Conservation (phyloP, 257 asterid species). For the Coffea canephora region DNA sequence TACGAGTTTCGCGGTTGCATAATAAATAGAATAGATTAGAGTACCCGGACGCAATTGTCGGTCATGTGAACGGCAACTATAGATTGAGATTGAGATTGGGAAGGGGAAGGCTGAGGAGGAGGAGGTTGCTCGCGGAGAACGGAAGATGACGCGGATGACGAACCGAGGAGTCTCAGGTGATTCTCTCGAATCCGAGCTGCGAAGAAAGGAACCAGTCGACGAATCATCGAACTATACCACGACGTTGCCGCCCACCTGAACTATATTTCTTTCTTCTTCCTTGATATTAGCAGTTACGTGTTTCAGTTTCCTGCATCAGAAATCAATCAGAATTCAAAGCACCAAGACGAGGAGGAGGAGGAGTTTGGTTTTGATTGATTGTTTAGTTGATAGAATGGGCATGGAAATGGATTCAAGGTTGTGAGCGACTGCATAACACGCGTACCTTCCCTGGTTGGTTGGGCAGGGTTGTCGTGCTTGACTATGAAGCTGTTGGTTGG, state of each 20-base stretch:
- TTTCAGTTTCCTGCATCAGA: neutral
- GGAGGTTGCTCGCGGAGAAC: conserved; percentile 41
- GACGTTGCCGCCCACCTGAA: conserved; percentile 32
- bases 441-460: neutral
- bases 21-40: neutral
- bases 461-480: neutral
- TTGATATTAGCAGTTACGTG: neutral
- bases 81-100: conserved; percentile 46
- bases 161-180: conserved; percentile 51
- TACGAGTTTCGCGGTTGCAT: neutral
- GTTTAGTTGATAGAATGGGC: too few species aligned
- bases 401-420: neutral
- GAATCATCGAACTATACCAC: conserved; percentile 47
- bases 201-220: conserved; percentile 50
- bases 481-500: neutral
- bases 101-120: conserved; percentile 36
- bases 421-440: too few species aligned
- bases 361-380: neutral
- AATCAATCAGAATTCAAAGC: neutral
- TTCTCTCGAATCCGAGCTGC: conserved; percentile 62
- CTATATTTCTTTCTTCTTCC: neutral
- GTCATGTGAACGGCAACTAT: conserved; percentile 50
- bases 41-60: conserved; percentile 76
- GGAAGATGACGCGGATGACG: conserved; percentile 41
- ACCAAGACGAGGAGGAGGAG: neutral